Evolutionary conservation across 495 filamentous ascomycete genomes (phyloP).

Genomic region (Penicillium goetzii): DNA sequence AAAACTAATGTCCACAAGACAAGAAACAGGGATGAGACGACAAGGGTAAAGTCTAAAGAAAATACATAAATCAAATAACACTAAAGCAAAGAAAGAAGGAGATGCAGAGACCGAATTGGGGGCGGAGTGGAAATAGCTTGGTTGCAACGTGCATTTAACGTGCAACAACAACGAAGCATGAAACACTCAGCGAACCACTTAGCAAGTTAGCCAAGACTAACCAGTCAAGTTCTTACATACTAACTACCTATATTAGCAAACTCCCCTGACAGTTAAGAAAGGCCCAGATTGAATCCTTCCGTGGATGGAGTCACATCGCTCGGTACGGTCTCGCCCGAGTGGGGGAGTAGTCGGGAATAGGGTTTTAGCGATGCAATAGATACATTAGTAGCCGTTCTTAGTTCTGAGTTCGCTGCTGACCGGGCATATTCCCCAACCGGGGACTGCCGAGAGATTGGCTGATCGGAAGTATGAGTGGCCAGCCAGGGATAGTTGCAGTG

Average conservation of each 20-base stretch:
- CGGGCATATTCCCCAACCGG: not conserved
- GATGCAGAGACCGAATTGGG: not conserved
- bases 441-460: not conserved
- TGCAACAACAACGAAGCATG: constrained; percentile 1
- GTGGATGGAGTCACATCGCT: not conserved
- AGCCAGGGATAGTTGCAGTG: not conserved
- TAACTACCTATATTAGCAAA: not conserved
- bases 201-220: not conserved
- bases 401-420: not conserved
- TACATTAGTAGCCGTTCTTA: not conserved
- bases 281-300: not conserved
- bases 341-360: not conserved
- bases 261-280: not conserved
- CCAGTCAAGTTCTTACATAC: not conserved
- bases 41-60: not conserved
- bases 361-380: not conserved
- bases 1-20: not conserved
- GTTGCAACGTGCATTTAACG: constrained; percentile 3
- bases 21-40: not conserved
- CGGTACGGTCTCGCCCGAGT: not conserved
- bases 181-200: not conserved
- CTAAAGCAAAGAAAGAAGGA: constrained; percentile 2
- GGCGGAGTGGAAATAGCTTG: constrained; percentile 7
- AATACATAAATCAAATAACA: not conserved
- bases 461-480: not conserved